Conservation (phyloP, 1,139 yeast species). For the Pichia sp. region DNA sequence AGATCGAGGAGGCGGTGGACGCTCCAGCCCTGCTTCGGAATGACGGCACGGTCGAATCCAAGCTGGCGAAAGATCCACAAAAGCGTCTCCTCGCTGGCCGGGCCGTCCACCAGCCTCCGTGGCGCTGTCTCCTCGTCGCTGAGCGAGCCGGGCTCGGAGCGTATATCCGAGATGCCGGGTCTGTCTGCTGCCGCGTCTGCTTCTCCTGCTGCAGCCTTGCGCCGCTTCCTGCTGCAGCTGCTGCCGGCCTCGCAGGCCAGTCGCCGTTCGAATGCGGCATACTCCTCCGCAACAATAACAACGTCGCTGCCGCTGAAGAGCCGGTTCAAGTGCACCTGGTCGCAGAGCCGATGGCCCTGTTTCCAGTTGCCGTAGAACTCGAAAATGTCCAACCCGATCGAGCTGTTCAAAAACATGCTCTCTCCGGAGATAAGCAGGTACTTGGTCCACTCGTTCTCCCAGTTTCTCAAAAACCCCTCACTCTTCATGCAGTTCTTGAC, state of each 20-base stretch:
- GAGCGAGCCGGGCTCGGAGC: background rate
- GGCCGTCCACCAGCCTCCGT: constrained; percentile 7
- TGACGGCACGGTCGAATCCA: constrained; percentile 5
- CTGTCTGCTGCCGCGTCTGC: background rate
- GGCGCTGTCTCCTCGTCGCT: background rate
- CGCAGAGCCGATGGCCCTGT: constrained; percentile 25
- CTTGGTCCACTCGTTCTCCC: constrained; percentile 41
- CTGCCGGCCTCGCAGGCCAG: no score
- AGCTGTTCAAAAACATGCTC: constrained; percentile 33
- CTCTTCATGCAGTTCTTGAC: constrained; percentile 49
- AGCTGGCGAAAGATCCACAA: constrained; percentile 14
- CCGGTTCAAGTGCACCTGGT: constrained; percentile 41
- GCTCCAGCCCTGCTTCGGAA: background rate
- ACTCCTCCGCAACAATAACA: constrained; percentile 26
- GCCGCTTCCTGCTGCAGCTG: background rate
- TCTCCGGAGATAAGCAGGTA: constrained; percentile 75
- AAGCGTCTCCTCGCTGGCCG: constrained; percentile 9
- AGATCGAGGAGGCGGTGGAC: background rate
- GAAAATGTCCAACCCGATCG: constrained; percentile 42
- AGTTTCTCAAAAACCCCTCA: constrained; percentile 23
- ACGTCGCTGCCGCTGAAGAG: constrained; percentile 36
- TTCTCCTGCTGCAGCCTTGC: background rate
- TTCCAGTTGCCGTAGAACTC: constrained; percentile 31
- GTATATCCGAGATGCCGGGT: background rate
- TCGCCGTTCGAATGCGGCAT: background rate